Evolutionary conservation across 768 basidiomycete species (phyloP), one percentile per base, ranked within the genome.

Genomic region (Podaxis sp.): DNA sequence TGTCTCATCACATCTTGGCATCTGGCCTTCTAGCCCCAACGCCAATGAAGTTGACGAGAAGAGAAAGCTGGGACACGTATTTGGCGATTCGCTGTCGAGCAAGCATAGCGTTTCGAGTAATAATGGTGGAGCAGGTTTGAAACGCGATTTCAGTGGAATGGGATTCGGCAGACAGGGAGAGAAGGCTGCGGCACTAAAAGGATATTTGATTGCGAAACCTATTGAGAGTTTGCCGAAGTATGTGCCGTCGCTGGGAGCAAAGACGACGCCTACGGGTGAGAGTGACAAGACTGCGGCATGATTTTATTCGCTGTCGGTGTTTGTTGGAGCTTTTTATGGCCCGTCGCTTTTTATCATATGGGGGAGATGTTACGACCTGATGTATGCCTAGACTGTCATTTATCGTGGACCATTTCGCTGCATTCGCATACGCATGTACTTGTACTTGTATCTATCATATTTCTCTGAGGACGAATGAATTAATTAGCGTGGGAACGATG

Each of bases 91-190:
- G 19, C 50, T 53, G 27, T 53, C 60, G 22, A 66, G 57, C 17
- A 66, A 61, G 33, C 58, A 41, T 41, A 66, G 55, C 54, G 43
- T 33, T 59, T 66, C 22, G 55, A 66, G 47, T 56, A 63, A 56
- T 43, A 62, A 49, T 54, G 72, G 74, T 53, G 63, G 41, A 50
- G 72, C 74, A 58, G 84, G 85, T 3, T 82, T 84, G 70, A 62
- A 62, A 15, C 33, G 55, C 19, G 33, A 62, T 40, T 62, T 62
- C 17, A 47, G 33, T 13, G 61, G 61, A 8, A 62, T 62, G 54
- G 93, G 93, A 1, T 95, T 94, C 67, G 93, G 93, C 17, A 80
- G 85, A 55, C 90, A 92, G 70, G 92, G 84, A 22, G 90, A 93
- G 79, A 93, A 89, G 76, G 80, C 81, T 43, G 91, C 91, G 4